Conservation (phyloP, 2,329 filamentous ascomycete genomes). For the Hysterium pulicare region DNA sequence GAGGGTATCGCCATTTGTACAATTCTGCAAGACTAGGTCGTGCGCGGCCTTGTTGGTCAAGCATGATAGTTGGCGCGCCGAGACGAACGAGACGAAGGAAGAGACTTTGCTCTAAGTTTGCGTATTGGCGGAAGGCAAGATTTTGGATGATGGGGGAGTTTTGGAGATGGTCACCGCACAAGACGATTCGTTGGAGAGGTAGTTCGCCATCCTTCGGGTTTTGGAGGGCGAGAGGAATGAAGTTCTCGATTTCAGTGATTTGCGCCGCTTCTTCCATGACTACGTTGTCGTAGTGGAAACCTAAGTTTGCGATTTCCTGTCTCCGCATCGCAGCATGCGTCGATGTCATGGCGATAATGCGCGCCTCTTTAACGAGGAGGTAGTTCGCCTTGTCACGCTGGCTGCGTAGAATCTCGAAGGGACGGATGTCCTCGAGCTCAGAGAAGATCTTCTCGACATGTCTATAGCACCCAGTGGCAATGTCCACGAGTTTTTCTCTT, state of each 20-base stretch:
- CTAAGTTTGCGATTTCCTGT: constrained; percentile 84
- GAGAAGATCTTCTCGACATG: constrained; percentile 89
- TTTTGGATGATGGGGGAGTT: constrained; percentile 97
- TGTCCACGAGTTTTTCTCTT: constrained; percentile 67
- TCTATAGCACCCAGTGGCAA: constrained; percentile 78
- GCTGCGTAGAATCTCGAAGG: constrained; percentile 88
- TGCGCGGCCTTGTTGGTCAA: constrained; percentile 91
- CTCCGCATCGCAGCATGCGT: constrained; percentile 95
- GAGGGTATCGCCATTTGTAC: constrained; percentile 89
- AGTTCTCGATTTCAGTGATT: constrained; percentile 95
- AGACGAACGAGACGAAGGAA: constrained; percentile 88
- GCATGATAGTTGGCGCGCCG: constrained; percentile 83
- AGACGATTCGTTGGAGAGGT: constrained; percentile 78
- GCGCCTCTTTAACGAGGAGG: constrained; percentile 89
- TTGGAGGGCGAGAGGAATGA: constrained; percentile 92
- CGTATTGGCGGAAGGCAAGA: constrained; percentile 88
- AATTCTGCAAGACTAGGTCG: constrained; percentile 82
- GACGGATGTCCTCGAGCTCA: constrained; percentile 86
- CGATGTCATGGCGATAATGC: constrained; percentile 97
- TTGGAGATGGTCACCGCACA: constrained; percentile 93
- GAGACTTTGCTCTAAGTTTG: constrained; percentile 91
- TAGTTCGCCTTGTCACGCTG: constrained; percentile 95
- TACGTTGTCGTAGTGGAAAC: constrained; percentile 96
- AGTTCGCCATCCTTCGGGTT: constrained; percentile 70
- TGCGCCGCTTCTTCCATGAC: constrained; percentile 98